These are phyloP conservation scores for Aspergillus cejpii DNA, from an alignment of 2,329 filamentous ascomycete genomes.

Conservation along the genomic window DNA sequence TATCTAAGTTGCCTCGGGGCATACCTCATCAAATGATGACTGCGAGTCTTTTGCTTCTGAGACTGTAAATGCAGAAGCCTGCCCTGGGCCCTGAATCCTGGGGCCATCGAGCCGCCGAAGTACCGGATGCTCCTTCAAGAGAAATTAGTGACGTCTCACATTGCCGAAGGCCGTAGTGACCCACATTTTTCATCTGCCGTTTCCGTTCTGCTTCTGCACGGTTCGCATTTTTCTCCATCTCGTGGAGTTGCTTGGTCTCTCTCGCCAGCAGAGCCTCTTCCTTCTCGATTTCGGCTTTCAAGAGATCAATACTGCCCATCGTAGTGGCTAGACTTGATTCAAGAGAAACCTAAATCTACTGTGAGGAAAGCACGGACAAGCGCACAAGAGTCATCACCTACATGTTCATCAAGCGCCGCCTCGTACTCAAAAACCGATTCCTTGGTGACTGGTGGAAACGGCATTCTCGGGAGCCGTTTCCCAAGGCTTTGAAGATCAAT, in stretches of 20 bases:
- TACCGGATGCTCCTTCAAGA: conserved; percentile 36
- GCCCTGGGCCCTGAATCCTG: conserved; percentile 8
- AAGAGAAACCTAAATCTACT: conserved; percentile 26
- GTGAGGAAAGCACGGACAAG: conserved; percentile 9
- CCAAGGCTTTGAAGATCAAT: conserved; percentile 26
- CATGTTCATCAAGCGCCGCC: conserved; percentile 39
- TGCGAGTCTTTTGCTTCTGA: conserved; percentile 20
- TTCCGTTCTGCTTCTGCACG: conserved; percentile 35
- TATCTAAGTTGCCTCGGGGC: background rate
- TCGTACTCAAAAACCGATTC: conserved; percentile 42
- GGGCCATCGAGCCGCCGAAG: conserved; percentile 31
- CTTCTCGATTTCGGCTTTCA: conserved; percentile 38
- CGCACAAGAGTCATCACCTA: conserved; percentile 17
- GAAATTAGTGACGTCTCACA: conserved; percentile 11
- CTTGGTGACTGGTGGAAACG: conserved; percentile 40
- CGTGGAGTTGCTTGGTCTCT: conserved; percentile 37
- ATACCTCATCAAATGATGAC: conserved; percentile 32
- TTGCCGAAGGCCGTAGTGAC: background rate
- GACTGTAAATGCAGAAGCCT: conserved; percentile 25
- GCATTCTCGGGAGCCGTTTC: conserved; percentile 41
- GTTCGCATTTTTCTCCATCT: conserved; percentile 41
- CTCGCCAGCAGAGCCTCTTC: conserved; percentile 39
- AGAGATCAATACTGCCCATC: conserved; percentile 35
- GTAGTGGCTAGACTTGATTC: conserved; percentile 37
- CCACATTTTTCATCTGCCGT: conserved; percentile 39